Evolutionary conservation across 2,329 filamentous ascomycete species (phyloP).

Genomic region (Colletotrichum melonis): DNA sequence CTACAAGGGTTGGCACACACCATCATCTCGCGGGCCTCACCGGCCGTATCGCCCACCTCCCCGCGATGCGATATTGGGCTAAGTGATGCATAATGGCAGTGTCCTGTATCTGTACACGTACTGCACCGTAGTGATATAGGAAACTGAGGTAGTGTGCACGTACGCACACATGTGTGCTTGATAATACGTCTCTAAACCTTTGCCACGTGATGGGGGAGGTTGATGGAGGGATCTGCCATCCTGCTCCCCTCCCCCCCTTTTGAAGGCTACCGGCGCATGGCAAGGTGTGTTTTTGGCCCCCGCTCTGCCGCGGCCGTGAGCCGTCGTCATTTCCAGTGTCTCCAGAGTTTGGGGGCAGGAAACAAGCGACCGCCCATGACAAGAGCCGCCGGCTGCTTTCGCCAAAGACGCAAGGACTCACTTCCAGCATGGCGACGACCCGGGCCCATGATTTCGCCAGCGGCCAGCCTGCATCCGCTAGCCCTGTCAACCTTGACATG

Average conservation of each 20-base stretch:
- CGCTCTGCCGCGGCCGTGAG: slow-evolving; percentile 28
- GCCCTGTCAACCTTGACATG: slow-evolving; percentile 7
- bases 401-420: slow-evolving; percentile 10
- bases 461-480: slow-evolving; percentile 19
- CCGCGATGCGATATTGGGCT: slow-evolving; percentile 4
- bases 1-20: slow-evolving; percentile 24
- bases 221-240: not conserved
- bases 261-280: slow-evolving; percentile 31
- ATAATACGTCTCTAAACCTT: not conserved
- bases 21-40: slow-evolving; percentile 27
- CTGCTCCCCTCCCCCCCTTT: too few species aligned
- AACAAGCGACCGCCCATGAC: slow-evolving; percentile 36
- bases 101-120: not conserved
- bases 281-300: slow-evolving; percentile 35
- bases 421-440: not conserved
- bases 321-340: slow-evolving; percentile 23
- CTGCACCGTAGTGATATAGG: not conserved
- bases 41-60: not conserved
- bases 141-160: not conserved
- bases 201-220: not conserved
- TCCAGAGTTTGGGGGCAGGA: slow-evolving; percentile 36
- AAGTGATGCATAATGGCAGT: slow-evolving; percentile 2
- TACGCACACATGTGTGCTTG: not conserved
- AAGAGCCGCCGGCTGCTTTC: slow-evolving; percentile 34
- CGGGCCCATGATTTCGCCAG: not conserved